A percentile compares a stretch with the other conserved stretches of the same genome.
Conservation (phyloP, 2,329 filamentous ascomycete genomes). For the Monilinia fructigena region DNA sequence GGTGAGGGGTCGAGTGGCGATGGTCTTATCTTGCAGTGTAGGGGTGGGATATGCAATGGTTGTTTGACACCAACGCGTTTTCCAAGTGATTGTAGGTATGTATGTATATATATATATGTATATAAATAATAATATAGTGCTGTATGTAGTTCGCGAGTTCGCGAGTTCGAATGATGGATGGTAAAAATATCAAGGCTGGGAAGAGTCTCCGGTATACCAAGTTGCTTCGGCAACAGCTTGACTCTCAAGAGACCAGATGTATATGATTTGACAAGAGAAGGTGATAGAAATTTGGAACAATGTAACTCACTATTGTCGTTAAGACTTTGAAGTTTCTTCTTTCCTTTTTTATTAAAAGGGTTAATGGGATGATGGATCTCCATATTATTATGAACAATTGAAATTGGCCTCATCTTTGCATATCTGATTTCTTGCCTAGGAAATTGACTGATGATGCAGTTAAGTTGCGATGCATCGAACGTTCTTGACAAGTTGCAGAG, state of each 20-base stretch:
- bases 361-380: not conserved
- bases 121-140: not conserved
- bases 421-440: not conserved
- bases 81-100: not conserved
- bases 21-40: not conserved
- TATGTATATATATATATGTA: not conserved
- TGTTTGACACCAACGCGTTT: not conserved
- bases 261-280: too few species aligned
- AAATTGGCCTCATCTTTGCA: slow-evolving; percentile 2
- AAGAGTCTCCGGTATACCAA: too few species aligned
- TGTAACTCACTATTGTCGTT: too few species aligned
- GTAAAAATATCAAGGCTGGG: too few species aligned
- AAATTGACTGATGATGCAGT: not conserved
- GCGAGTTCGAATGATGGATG: not conserved
- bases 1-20: not conserved
- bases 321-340: not conserved
- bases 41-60: not conserved
- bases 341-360: not conserved
- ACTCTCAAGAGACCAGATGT: too few species aligned
- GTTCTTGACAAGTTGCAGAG: not conserved
- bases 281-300: too few species aligned
- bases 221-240: too few species aligned
- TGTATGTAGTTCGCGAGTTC: not conserved
- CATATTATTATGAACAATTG: not conserved
- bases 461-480: not conserved